phyloP scores from a whole-genome alignment of 352 stramenopile genomes.

The Globisporangium ultimum region DNA sequence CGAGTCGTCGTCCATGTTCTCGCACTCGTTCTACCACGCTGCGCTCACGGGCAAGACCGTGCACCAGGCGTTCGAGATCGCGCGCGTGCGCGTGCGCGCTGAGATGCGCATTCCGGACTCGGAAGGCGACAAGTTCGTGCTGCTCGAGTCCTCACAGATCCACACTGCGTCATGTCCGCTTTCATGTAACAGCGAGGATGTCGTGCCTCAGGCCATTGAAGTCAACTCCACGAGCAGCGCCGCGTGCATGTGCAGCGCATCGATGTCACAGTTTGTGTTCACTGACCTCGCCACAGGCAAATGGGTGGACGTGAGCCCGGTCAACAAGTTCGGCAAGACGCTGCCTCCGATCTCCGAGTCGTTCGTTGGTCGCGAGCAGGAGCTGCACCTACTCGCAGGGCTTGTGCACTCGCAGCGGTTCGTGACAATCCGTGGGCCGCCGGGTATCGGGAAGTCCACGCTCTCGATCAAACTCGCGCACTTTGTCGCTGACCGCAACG shows the following conservation, averaged over 20 bases:
- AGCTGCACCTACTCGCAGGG: conserved; percentile 64
- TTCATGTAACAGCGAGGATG: conserved; percentile 10
- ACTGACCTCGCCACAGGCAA: conserved; percentile 69
- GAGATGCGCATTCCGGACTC: conserved; percentile 60
- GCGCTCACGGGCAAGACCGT: conserved; percentile 69
- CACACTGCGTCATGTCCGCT: conserved; percentile 50
- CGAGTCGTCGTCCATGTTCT: conserved; percentile 72
- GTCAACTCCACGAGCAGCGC: conserved; percentile 40
- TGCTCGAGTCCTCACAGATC: conserved; percentile 65
- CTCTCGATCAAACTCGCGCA: conserved; percentile 69
- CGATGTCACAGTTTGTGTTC: conserved; percentile 60
- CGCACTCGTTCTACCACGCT: conserved; percentile 77
- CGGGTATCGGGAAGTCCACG: conserved; percentile 77
- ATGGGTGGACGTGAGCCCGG: conserved; percentile 70
- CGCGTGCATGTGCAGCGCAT: conserved; percentile 47
- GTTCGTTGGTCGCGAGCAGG: conserved; percentile 72
- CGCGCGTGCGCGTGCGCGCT: conserved; percentile 62
- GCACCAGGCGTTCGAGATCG: conserved; percentile 72
- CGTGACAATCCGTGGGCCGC: conserved; percentile 68
- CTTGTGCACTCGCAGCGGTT: conserved; percentile 57
- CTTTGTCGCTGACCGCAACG: conserved; percentile 68
- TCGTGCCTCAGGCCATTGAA: conserved; percentile 36
- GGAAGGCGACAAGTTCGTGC: conserved; percentile 77
- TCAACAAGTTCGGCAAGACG: conserved; percentile 68
- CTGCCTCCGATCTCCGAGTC: conserved; percentile 59